Conservation (phyloP, 2,329 filamentous ascomycete species). For the Fonsecaea nubica region DNA sequence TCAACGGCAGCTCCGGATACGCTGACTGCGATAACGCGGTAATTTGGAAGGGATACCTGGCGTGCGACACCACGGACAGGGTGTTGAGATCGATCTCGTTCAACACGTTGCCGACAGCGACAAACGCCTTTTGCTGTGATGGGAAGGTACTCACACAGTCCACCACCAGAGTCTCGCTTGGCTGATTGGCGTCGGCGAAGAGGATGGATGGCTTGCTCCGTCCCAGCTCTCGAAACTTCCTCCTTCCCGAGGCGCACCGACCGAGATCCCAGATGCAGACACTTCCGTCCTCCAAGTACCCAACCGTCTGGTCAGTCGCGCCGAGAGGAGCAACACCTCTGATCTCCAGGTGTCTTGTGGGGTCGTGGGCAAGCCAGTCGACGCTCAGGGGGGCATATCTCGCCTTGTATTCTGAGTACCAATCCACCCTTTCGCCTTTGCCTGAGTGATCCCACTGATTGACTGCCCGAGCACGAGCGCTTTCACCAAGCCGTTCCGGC, state of each 20-base stretch:
- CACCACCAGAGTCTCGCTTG: slow-evolving; percentile 64
- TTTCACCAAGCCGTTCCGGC: slow-evolving; percentile 42
- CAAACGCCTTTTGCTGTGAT: slow-evolving; percentile 70
- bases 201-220: slow-evolving; percentile 72
- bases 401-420: slow-evolving; percentile 89
- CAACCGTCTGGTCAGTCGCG: slow-evolving; percentile 48
- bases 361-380: slow-evolving; percentile 72
- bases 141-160: slow-evolving; percentile 85
- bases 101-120: slow-evolving; percentile 77
- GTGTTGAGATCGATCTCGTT: slow-evolving; percentile 82
- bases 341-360: slow-evolving; percentile 47
- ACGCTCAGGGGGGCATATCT: slow-evolving; percentile 75
- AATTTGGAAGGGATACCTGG: slow-evolving; percentile 80
- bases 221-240: slow-evolving; percentile 68
- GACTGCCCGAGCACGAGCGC: slow-evolving; percentile 63
- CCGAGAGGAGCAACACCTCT: slow-evolving; percentile 44
- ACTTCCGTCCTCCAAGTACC: slow-evolving; percentile 82
- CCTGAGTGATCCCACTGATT: slow-evolving; percentile 85
- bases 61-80: slow-evolving; percentile 70
- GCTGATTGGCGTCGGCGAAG: slow-evolving; percentile 49
- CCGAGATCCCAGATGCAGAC: slow-evolving; percentile 85
- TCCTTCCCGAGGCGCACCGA: slow-evolving; percentile 55
- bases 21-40: slow-evolving; percentile 76
- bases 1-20: slow-evolving; percentile 71
- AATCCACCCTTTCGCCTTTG: slow-evolving; percentile 73